Percentiles rank a stretch among this genome's conserved stretches.
phyloP scores from a whole-genome alignment of 1,139 yeast genomes.

The Yamadazyma pseudoaaseri region DNA sequence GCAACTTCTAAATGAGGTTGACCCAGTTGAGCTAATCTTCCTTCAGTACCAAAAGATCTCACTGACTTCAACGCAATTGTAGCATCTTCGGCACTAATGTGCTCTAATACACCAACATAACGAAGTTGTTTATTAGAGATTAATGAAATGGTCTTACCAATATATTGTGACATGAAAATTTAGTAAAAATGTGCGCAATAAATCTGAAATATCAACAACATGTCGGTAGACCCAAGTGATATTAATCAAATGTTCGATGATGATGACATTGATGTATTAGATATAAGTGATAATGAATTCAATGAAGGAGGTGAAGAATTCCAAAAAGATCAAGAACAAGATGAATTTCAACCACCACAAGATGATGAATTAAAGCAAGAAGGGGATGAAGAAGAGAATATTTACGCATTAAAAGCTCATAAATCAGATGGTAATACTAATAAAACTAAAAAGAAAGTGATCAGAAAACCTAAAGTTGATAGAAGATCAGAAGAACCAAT shows the following conservation, averaged over 20 bases:
- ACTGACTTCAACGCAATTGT: constrained; percentile 85
- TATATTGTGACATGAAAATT: constrained; percentile 70
- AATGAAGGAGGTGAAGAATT: constrained; percentile 11
- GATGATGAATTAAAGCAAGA: constrained; percentile 18
- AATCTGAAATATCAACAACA: background rate
- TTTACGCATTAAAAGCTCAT: constrained; percentile 33
- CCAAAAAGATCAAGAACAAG: constrained; percentile 10
- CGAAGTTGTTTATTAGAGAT: constrained; percentile 85
- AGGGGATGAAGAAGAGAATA: constrained; percentile 28
- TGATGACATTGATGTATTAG: constrained; percentile 8
- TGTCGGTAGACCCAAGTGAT: constrained; percentile 7
- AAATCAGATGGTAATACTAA: constrained; percentile 19
- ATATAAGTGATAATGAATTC: constrained; percentile 6
- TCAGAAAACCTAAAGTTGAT: constrained; percentile 25
- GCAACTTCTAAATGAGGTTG: constrained; percentile 72
- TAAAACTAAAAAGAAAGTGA: constrained; percentile 38
- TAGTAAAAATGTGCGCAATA: background rate
- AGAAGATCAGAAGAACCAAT: constrained; percentile 11
- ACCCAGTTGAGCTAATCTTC: constrained; percentile 59
- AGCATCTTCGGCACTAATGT: constrained; percentile 86
- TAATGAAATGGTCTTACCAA: constrained; percentile 89
- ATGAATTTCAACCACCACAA: background rate
- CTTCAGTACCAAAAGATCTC: constrained; percentile 90
- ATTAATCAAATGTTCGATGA: constrained; percentile 14
- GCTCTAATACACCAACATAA: constrained; percentile 84